Evolutionary conservation across 495 filamentous ascomycete species (phyloP).

Genomic region (Usnea hakonensis): DNA sequence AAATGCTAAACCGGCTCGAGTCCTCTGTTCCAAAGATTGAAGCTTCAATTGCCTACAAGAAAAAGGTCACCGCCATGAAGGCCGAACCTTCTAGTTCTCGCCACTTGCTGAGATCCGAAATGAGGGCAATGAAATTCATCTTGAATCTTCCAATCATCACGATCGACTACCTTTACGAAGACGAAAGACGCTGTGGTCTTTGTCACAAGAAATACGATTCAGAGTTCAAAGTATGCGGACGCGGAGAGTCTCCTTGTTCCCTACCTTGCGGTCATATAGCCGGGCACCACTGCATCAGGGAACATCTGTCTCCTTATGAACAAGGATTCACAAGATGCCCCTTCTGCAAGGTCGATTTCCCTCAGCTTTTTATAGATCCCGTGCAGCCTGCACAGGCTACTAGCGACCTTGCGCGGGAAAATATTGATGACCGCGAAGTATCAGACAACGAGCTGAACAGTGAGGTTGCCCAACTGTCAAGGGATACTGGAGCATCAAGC

Average conservation of each 20-base stretch:
- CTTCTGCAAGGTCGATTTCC: background rate
- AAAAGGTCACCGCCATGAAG: background rate
- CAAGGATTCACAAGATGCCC: background rate
- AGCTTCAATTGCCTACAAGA: background rate
- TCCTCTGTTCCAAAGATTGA: background rate
- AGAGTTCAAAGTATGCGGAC: background rate
- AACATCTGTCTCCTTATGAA: background rate
- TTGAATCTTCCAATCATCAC: background rate
- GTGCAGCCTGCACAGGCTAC: background rate
- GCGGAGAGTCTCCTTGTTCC: background rate
- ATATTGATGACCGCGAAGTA: background rate
- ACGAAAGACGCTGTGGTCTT: background rate
- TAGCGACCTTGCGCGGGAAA: background rate
- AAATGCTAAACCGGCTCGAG: conserved; percentile 1
- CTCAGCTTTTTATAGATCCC: background rate
- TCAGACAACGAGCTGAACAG: background rate
- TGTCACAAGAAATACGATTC: background rate
- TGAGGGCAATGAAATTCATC: background rate
- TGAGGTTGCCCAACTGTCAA: background rate
- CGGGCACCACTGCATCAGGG: background rate
- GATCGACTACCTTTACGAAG: background rate
- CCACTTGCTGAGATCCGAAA: background rate
- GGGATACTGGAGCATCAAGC: background rate
- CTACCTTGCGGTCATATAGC: background rate
- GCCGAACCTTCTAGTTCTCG: background rate